phyloP scores from a whole-genome alignment of 164 flowering plant genomes.

The Echeveria elegans region DNA sequence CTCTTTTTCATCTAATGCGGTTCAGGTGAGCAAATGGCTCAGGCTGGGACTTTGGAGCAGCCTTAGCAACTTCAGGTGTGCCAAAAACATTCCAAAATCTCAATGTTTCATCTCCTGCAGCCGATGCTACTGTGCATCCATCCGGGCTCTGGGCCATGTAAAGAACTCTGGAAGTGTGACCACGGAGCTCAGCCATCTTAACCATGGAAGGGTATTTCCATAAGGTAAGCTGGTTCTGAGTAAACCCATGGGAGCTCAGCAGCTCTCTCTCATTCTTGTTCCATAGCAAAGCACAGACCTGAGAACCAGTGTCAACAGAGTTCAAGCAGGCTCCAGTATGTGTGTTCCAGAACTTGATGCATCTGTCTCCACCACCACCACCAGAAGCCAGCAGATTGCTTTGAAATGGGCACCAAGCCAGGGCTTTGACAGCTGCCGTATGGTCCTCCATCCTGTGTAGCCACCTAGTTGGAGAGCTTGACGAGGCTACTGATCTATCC shows the following conservation, averaged over 20 bases:
- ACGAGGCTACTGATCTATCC: conserved; percentile 37
- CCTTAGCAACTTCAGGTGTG: conserved; percentile 26
- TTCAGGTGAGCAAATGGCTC: conserved; percentile 42
- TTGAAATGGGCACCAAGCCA: conserved; percentile 72
- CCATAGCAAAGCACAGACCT: conserved; percentile 59
- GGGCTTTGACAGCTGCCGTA: conserved; percentile 58
- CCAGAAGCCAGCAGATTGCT: conserved; percentile 51
- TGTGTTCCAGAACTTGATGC: conserved; percentile 63
- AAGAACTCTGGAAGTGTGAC: conserved; percentile 59
- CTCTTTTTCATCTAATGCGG: conserved; percentile 32
- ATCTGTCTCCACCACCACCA: conserved; percentile 50
- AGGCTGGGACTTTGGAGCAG: conserved; percentile 25
- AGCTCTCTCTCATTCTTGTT: conserved; percentile 52
- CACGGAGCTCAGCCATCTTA: conserved; percentile 53
- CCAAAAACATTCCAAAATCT: conserved; percentile 46
- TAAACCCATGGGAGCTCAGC: conserved; percentile 57
- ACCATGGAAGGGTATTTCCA: conserved; percentile 75
- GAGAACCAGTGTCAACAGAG: conserved; percentile 57
- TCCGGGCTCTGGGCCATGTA: conserved; percentile 62
- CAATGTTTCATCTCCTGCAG: conserved; percentile 51
- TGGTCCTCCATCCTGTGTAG: conserved; percentile 60
- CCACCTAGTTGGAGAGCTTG: conserved; percentile 38
- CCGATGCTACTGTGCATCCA: conserved; percentile 53
- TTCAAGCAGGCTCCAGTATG: conserved; percentile 61
- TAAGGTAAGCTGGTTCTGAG: conserved; percentile 51